Evolutionary conservation across 805 yeast species (phyloP), one percentile per base, ranked within the genome.

Genomic region (Kuraishia borneana): DNA sequence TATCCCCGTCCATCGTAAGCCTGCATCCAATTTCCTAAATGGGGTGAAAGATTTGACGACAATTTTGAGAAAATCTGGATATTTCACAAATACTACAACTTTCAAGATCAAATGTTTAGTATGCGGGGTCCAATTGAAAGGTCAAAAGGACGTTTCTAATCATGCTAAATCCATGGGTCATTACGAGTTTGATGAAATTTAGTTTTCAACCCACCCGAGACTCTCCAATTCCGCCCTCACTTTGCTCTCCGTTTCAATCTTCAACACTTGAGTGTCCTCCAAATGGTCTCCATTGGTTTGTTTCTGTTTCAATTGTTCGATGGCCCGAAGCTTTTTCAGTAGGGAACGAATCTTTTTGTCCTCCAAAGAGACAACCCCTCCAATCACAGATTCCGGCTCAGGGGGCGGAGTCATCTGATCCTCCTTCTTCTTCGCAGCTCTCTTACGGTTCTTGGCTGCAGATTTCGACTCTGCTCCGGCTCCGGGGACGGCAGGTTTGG

Each of bases 271-370:
- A 21, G 97, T 92, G 48, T 80, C 94, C 60, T 92, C 98, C 45
- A 92, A 70, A 40, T 76, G 67, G 42, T 87, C 96, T 33, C 89
- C 94, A 36, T 63, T 65, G 6, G 80, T 82, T 60, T 83, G 87
- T 54, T 89, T 83, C 65, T 73, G 72, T 58, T 88, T 88, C 49
- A 92, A 70, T 35, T 76, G 76, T 56, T 88, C 95, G 46, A 92
- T 92, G n/a, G 98, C 96, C 51, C 97, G 73, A 42, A 89, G 70
- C 60, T 92, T 92, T 64, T 92, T 92, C 58, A 88, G 69, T 54
- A 92, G 68, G 21, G 92, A 76, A 54, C 98, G 73, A 42, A 85
- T 78, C 60, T 88, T 87, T 68, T 88, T 92, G 47, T 89, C 97
- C 58, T 89, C 96, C 27, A 83, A 67, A 8, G 83, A 73, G 25